Evolutionary conservation across 176 grass and related monocot species (phyloP).

Genomic region (Raddia guianensis): DNA sequence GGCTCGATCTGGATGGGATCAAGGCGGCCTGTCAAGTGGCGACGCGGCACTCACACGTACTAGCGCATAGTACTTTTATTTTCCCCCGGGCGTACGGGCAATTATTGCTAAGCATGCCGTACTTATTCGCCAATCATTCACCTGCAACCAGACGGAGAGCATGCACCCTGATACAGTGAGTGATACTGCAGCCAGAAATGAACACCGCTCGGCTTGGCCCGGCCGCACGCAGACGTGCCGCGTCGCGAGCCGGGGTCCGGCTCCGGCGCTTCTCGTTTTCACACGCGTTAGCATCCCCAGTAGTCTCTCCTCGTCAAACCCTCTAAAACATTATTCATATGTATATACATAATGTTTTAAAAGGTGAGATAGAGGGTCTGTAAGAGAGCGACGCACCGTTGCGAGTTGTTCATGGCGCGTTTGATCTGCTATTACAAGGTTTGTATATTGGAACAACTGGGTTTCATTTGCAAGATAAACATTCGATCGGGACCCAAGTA

Average conservation of each 20-base stretch:
- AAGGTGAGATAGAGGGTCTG: too few relatives aligned
- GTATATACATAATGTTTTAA: too few relatives aligned
- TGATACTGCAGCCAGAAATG: background rate
- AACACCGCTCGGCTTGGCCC: background rate
- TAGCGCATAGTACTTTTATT: background rate
- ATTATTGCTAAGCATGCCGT: constrained; percentile 38
- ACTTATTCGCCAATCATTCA: constrained; percentile 51
- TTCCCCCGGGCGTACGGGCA: constrained; percentile 32
- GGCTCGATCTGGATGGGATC: constrained; percentile 17
- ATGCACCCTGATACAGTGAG: background rate
- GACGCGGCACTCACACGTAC: constrained; percentile 19
- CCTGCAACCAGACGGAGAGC: background rate
- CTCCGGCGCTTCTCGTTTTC: background rate
- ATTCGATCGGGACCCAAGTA: background rate
- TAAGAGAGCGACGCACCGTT: too few relatives aligned
- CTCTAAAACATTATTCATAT: too few relatives aligned
- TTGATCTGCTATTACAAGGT: too few relatives aligned
- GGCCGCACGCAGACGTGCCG: background rate
- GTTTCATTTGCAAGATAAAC: background rate
- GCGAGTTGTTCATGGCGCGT: too few relatives aligned
- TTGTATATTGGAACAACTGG: too few relatives aligned
- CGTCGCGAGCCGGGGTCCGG: background rate
- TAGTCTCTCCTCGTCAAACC: too few relatives aligned
- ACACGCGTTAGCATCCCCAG: background rate
- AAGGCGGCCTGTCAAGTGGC: background rate